Base-by-base conservation (phyloP, 331 rosid species). In the Acacia concinna region DNA sequence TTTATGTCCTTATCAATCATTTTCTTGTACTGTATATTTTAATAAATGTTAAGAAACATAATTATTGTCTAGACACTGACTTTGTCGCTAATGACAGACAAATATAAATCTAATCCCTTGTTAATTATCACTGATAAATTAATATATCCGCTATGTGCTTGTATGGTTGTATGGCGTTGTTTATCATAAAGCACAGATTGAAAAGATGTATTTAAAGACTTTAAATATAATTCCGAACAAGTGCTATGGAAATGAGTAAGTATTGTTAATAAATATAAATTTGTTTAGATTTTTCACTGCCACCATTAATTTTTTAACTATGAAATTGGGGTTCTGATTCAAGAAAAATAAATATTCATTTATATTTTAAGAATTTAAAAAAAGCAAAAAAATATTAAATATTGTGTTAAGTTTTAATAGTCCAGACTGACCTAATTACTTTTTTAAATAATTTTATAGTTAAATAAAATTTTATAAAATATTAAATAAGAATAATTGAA, bases 1-100 rank as follows among this genome's bases (percentile, higher is more conserved):
- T 94, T 94, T 89, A 90, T 94, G 97, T 91, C 95, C 84, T 88
- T 85, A 82, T 92, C 97, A 85, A 51, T 86, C 90, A 88, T 87
- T 85, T 88, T 90, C 85, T 80, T 32, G n/a, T 31, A 56, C 77
- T 25, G 3, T 89, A 76, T 68, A 38, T 40, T 80, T 81, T 49
- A 0, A 54, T 75, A 72, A 62, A 51, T 56, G 74, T 41, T 74
- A 74, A 54, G 63, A 68, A 74, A 56, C 81, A 74, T 38, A 68
- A 85, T 77, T 66, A 81, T 77, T 68, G 79, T 67, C 81, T 85
- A 81, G 87, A 68, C 94, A 89, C 74, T 82, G 47, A 86, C 84
- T 89, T 89, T 88, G 89, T 90, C 84, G 81, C 77, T 65, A 77
- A 80, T 83, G 89, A 89, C 85, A 64, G 82, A 86, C 90, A 88